phyloP scores from a whole-genome alignment of 2,329 filamentous ascomycete genomes.

The Hypoxylon rubiginosum region DNA sequence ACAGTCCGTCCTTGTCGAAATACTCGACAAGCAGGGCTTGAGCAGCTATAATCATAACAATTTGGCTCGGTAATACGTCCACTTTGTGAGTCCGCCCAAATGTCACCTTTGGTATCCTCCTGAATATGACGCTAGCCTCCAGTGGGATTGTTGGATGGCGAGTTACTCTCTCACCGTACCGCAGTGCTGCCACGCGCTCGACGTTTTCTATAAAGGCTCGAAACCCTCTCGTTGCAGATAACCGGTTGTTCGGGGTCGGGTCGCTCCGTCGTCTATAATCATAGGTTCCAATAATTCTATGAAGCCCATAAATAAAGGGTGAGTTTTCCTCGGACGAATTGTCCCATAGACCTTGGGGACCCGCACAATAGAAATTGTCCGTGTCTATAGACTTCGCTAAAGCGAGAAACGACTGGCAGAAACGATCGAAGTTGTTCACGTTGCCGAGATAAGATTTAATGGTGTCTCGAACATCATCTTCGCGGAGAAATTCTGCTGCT shows the following conservation, averaged over 20 bases:
- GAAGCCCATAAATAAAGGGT: not conserved
- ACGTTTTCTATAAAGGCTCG: slow-evolving; percentile 6
- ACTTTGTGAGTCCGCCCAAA: not conserved
- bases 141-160: not conserved
- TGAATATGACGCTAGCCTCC: not conserved
- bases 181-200: not conserved
- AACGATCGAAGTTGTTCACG: slow-evolving; percentile 12
- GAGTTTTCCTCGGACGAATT: not conserved
- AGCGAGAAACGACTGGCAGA: slow-evolving; percentile 31
- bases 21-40: slow-evolving; percentile 5
- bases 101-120: not conserved
- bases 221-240: not conserved
- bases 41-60: slow-evolving; percentile 7
- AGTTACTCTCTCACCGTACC: not conserved
- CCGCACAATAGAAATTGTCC: slow-evolving; percentile 4
- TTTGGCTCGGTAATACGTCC: not conserved
- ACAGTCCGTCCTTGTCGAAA: slow-evolving; percentile 9
- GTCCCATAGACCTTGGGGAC: not conserved
- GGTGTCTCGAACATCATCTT: not conserved
- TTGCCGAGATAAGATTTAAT: slow-evolving; percentile 7
- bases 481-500: slow-evolving; percentile 22
- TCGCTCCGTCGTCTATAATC: not conserved
- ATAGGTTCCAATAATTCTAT: not conserved
- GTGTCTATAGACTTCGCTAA: slow-evolving; percentile 26
- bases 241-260: no score